These are phyloP conservation scores for Wickerhamiella cacticola DNA, from an alignment of 805 yeast species.

Conservation along the genomic window DNA sequence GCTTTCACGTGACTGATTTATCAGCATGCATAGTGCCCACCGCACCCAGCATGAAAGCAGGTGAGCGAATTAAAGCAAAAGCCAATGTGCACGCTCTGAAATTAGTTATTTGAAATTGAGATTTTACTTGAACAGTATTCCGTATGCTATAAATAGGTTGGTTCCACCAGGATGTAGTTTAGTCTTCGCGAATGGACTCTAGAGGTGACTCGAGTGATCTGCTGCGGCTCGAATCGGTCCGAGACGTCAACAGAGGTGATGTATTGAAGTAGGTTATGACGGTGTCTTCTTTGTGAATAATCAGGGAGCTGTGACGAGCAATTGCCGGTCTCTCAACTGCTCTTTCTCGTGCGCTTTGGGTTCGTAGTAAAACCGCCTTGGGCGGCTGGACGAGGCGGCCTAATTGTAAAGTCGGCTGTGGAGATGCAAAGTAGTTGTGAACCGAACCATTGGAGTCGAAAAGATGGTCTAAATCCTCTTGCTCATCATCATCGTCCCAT, in stretches of 20 bases:
- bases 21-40: too few species aligned
- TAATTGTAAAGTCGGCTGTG: not conserved
- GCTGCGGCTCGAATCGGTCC: not conserved
- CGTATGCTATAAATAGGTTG: not conserved
- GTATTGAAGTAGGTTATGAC: conserved; percentile 3
- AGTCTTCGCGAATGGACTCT: not conserved
- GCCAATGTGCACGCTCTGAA: too few species aligned
- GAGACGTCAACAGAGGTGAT: not conserved
- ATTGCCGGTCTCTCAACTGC: conserved; percentile 1
- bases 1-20: not conserved
- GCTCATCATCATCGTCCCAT: conserved; percentile 25
- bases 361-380: not conserved
- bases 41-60: too few species aligned
- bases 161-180: not conserved
- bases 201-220: not conserved
- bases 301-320: not conserved
- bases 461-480: conserved; percentile 27
- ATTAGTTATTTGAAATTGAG: too few species aligned
- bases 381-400: too few species aligned
- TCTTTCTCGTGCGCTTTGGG: not conserved
- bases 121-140: too few species aligned
- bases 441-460: not conserved
- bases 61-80: not conserved
- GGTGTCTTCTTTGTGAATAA: not conserved
- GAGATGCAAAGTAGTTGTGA: not conserved